phyloP scores from a whole-genome alignment of 305 asterid genomes.

The Fraxinus xanthoxyloides region DNA sequence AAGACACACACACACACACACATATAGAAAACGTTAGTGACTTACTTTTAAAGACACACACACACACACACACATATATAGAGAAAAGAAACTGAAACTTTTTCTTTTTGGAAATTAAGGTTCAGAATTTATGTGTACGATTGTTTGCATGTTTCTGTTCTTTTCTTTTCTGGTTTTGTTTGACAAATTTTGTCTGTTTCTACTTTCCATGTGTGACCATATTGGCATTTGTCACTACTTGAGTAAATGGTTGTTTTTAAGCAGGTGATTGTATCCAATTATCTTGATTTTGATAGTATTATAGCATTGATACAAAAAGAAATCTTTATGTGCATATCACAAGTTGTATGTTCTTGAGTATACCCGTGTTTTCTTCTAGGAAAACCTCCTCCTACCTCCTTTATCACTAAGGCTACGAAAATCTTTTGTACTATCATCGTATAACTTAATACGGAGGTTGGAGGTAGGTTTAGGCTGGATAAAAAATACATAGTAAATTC shows the following conservation, averaged over 20 bases:
- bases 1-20: too few species aligned
- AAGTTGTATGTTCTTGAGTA: not conserved
- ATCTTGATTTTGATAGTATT: not conserved
- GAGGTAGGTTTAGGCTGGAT: not conserved
- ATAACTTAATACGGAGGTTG: not conserved
- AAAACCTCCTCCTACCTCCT: not conserved
- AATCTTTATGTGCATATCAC: not conserved
- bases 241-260: not conserved
- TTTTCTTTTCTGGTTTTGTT: not conserved
- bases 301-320: not conserved
- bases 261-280: not conserved
- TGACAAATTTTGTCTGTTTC: not conserved
- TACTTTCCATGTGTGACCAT: not conserved
- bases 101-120: not conserved
- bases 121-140: not conserved
- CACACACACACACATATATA: too few species aligned
- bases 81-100: not conserved
- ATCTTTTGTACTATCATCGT: not conserved
- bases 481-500: not conserved
- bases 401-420: not conserved
- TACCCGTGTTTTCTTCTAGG: not conserved
- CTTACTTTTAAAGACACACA: not conserved
- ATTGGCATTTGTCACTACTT: not conserved
- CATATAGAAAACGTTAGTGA: slow-evolving; percentile 89
- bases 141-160: not conserved